Evolutionary conservation across 2,329 filamentous ascomycete genomes (phyloP), one percentile per base, ranked within the genome.

Genomic region (Setomelanomma holmii): DNA sequence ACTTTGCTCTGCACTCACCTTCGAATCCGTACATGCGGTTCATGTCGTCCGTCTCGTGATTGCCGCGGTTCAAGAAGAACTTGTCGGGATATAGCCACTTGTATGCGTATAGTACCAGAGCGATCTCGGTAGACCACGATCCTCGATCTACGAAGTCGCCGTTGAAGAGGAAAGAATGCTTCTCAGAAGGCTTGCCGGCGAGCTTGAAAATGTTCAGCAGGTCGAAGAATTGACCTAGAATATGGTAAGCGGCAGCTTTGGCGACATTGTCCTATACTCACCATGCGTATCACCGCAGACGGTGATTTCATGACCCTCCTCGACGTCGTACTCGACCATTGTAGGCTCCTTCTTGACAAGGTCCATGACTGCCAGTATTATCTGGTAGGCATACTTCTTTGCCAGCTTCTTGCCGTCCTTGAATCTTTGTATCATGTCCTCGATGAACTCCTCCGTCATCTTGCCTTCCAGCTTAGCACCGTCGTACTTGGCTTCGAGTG

Each of bases 11-110:
- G 82, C 95, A 98, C 75, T 99, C 95, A 71, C 95, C 95, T 76
- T 99, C 95, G 68, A 99, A 99, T 16, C 95, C 95, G 73, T 99
- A 99, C 47, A 95, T 93, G 62, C 91, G 87, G 82, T 99, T 99
- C 95, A 99, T 99, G 76, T 97, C 93, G 73, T 98, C 93, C 42
- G 95, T 98, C 79, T 99, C 95, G 78, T 99, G 95, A 78, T 99
- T 99, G 64, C 95, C 95, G 56, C 95, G 87, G 82, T 99, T 99
- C 60, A 99, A 81, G 85, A 96, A 98, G 82, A 99, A 93, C 48
- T 82, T 86, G 38, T 86, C 85, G 6, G 95, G 95, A 48, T 90
- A 87, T 67, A 98, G 77, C 93, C 91, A 96, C 80, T 99, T 99
- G 83, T 96, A 96, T 39, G 93, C 90, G 75, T 97, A 99, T 17